Evolutionary conservation across 805 yeast genomes (phyloP).

Genomic region (Candida khao-thaluensis): DNA sequence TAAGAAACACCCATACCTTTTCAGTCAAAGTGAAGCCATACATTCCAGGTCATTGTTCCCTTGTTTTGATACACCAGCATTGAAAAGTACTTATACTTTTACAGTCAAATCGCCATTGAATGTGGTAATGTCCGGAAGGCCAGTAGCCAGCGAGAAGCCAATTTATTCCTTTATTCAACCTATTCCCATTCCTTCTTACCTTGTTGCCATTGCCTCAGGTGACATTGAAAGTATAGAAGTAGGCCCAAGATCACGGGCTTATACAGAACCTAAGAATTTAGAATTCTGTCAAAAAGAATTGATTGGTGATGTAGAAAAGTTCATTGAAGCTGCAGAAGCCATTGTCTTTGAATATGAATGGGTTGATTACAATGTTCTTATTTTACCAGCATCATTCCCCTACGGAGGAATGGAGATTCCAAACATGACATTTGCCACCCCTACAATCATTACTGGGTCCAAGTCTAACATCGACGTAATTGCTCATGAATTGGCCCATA

Average conservation of each 20-base stretch:
- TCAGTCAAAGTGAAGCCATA: constrained; percentile 89
- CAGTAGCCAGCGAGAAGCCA: constrained; percentile 22
- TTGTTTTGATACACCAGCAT: constrained; percentile 86
- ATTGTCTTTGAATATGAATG: constrained; percentile 80
- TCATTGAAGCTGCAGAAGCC: constrained; percentile 74
- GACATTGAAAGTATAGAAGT: constrained; percentile 63
- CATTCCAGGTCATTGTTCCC: constrained; percentile 89
- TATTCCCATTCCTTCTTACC: constrained; percentile 82
- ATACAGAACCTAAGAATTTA: constrained; percentile 70
- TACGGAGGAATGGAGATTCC: constrained; percentile 97
- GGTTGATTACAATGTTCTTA: constrained; percentile 76
- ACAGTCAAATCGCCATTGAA: constrained; percentile 62
- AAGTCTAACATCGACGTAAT: constrained; percentile 83
- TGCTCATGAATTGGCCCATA: constrained; percentile 91
- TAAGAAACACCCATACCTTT: constrained; percentile 64
- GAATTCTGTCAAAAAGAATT: constrained; percentile 76
- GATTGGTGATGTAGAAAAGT: constrained; percentile 74
- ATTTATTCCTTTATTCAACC: constrained; percentile 56
- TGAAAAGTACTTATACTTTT: constrained; percentile 65
- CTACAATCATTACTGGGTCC: constrained; percentile 82
- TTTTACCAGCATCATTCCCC: constrained; percentile 75
- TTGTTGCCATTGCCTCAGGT: constrained; percentile 84
- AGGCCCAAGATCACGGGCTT: constrained; percentile 86
- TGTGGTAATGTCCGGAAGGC: constrained; percentile 71
- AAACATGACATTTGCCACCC: constrained; percentile 86